Evolutionary conservation across 2,329 filamentous ascomycete species (phyloP).

Genomic region (Daldinia sp.): DNA sequence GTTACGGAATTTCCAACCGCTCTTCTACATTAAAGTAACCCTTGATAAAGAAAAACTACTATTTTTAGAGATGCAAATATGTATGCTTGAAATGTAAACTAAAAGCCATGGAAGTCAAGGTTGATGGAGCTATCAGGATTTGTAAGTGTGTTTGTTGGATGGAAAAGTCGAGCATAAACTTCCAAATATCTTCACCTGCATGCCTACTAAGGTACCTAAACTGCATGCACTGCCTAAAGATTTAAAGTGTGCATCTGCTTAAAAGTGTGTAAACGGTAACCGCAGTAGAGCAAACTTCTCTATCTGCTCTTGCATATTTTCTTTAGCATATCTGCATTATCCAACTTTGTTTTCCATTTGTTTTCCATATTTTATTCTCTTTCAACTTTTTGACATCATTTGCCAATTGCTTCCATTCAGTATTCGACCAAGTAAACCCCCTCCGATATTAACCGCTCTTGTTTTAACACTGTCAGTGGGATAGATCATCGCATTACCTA

Average conservation of each 20-base stretch:
- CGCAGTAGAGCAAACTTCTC: neutral
- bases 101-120: neutral
- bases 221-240: neutral
- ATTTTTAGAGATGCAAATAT: neutral
- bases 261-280: neutral
- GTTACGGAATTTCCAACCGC: neutral
- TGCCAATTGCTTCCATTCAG: neutral
- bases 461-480: neutral
- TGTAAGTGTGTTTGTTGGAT: neutral
- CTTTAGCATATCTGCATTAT: neutral
- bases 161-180: neutral
- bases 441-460: neutral
- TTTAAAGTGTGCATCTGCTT: neutral
- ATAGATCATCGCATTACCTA: slow-evolving; percentile 22
- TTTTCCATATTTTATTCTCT: neutral
- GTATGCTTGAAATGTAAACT: neutral
- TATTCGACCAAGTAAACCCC: neutral
- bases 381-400: neutral
- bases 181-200: neutral
- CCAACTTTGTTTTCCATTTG: neutral
- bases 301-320: neutral
- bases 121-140: neutral
- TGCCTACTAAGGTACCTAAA: neutral
- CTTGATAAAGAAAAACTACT: neutral
- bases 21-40: neutral